phyloP scores from a whole-genome alignment of 2,329 filamentous ascomycete species.

The Microdochium bolleyi region DNA sequence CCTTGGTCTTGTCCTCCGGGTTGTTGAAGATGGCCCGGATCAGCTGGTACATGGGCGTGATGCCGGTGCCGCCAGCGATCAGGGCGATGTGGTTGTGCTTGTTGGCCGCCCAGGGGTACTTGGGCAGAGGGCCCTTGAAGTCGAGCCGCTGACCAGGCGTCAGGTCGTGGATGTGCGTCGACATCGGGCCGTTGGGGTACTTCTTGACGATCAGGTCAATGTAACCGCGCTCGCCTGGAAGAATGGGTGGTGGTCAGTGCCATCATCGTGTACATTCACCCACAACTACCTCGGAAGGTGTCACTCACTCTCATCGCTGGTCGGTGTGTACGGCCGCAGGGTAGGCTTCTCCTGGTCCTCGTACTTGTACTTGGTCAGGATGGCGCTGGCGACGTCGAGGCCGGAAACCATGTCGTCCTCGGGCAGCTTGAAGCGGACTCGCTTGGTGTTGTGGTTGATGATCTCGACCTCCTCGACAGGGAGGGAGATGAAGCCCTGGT shows the following conservation, averaged over 20 bases:
- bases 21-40: conserved; percentile 89
- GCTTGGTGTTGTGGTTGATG: conserved; percentile 94
- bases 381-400: conserved; percentile 71
- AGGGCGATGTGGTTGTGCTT: conserved; percentile 86
- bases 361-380: conserved; percentile 88
- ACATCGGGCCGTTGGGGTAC: conserved; percentile 90
- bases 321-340: conserved; percentile 87
- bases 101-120: conserved; percentile 84
- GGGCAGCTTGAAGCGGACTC: conserved; percentile 78
- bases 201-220: conserved; percentile 87
- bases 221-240: conserved; percentile 63
- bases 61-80: conserved; percentile 91
- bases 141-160: conserved; percentile 73
- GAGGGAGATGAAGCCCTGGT: conserved; percentile 81
- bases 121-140: conserved; percentile 92
- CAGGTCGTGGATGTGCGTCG: conserved; percentile 78
- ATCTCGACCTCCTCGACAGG: conserved; percentile 70
- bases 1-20: conserved; percentile 93
- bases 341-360: conserved; percentile 77
- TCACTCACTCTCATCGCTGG: conserved; percentile 68
- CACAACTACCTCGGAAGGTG: neutral
- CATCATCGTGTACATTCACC: neutral
- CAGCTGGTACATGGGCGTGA: conserved; percentile 98
- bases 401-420: conserved; percentile 80
- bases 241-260: conserved; percentile 3